These are phyloP conservation scores for Bifiguratus adelaidae DNA, from an alignment of 192 early-diverging fungal species.

Conservation along the genomic window DNA sequence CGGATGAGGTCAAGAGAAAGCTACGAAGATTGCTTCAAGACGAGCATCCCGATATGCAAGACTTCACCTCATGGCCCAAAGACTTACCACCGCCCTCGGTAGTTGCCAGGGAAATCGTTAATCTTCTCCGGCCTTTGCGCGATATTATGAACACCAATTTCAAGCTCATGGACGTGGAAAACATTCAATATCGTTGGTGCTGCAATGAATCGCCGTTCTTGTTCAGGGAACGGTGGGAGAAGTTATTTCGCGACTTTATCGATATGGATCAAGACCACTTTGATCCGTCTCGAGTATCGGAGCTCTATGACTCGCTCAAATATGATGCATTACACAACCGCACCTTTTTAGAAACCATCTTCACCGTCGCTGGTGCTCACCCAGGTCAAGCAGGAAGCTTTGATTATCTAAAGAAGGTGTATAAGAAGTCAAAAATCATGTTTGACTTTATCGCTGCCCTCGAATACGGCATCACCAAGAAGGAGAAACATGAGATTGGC, in stretches of 20 bases:
- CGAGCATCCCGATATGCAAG: background rate
- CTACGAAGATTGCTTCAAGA: conserved; percentile 33
- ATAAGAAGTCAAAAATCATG: conserved; percentile 68
- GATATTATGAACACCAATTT: conserved; percentile 76
- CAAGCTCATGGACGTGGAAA: conserved; percentile 34
- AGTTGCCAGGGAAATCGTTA: conserved; percentile 58
- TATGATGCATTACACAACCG: conserved; percentile 97
- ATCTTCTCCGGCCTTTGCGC: conserved; percentile 52
- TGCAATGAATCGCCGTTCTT: conserved; percentile 77
- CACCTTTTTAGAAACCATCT: conserved; percentile 66
- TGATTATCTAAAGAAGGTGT: conserved; percentile 48
- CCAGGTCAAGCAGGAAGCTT: background rate
- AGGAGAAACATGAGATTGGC: conserved; percentile 82
- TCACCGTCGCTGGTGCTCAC: conserved; percentile 24
- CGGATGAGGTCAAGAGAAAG: conserved; percentile 73
- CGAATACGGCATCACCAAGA: conserved; percentile 84
- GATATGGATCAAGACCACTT: conserved; percentile 34
- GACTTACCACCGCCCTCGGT: conserved; percentile 21
- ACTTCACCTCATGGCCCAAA: conserved; percentile 24
- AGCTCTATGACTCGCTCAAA: conserved; percentile 93
- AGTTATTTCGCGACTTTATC: conserved; percentile 85
- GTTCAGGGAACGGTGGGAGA: conserved; percentile 94
- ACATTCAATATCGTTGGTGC: conserved; percentile 77
- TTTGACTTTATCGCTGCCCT: conserved; percentile 92
- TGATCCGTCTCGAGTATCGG: conserved; percentile 81